Evolutionary conservation across 768 basidiomycete genomes (phyloP), one percentile per base, ranked within the genome.

Genomic region (Cystofilobasidium bisporidii): DNA sequence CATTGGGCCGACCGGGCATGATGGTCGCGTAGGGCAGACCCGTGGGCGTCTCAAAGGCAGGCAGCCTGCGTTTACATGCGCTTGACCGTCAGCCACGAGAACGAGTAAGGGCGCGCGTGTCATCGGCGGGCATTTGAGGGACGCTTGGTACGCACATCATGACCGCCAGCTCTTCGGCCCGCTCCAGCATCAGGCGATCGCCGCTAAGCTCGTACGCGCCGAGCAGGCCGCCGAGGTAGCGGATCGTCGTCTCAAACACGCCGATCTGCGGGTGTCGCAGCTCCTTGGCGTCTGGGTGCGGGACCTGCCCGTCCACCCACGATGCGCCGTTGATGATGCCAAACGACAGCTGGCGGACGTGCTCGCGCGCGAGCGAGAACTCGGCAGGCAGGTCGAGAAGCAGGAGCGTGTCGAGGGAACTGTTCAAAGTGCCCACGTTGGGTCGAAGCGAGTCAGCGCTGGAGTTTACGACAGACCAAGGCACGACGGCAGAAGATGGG

Each of bases 231-330:
- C 79, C 79, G 48, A 80, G 75, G 61, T 80, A 80, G 45, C 80
- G 74, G 61, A 80, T 80, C 6, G 74, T 76, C 10, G 78, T 80
- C 70, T 80, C 80, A 67, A 80, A 80, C 5, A 76, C 71, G 3
- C 75, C 71, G 24, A 79, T 30, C 14, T 24, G 11, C 22, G 65
- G 67, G 30, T 63, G 24, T 5, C 32, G 18, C 30, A 26, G 3
- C 2, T 50, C 33, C 50, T 33, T 40, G 33, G 45, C 45, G 45
- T 56, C 53, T 14, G 6, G 28, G 17, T 56, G 5, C 28, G 30
- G 28, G 30, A 56, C 53, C 17, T 56, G 53, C 0, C 70, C 63
- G 5, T 68, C 43, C 15, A 36, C 38, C 26, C 47, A 61, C 1
- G 36, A 28, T 12, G 33, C 33, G 12, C 65, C 69, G n/a, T 50